Conservation (phyloP, 257 asterid genomes). For the Ajuga chamaepitys region DNA sequence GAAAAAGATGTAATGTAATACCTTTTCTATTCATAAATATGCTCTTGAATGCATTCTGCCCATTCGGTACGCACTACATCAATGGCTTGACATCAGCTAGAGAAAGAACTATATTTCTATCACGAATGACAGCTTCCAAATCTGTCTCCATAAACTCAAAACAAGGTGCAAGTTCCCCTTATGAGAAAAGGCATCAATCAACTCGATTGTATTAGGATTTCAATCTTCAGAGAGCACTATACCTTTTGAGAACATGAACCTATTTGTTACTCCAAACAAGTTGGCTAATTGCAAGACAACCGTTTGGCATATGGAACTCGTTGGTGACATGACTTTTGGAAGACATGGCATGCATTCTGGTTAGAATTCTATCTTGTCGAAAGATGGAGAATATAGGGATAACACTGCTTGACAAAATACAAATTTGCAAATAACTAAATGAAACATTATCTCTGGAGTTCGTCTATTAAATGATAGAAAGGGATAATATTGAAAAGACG, state of each 20-base stretch:
- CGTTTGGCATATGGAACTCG: constrained; percentile 46
- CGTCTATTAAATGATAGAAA: neutral
- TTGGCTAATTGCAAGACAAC: constrained; percentile 47
- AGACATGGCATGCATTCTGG: constrained; percentile 84
- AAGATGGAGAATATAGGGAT: constrained; percentile 39
- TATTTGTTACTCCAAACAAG: constrained; percentile 51
- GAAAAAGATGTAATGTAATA: no score
- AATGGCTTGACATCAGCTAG: no score
- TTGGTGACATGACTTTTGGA: constrained; percentile 59
- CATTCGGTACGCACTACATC: no score
- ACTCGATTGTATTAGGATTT: no score
- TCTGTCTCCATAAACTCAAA: no score
- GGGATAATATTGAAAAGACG: no score
- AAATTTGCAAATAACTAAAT: constrained; percentile 55
- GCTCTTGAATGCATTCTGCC: no score
- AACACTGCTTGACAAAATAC: constrained; percentile 71
- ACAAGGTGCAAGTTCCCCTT: no score
- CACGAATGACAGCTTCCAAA: no score
- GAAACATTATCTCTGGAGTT: neutral
- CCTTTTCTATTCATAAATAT: no score
- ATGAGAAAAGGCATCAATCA: no score
- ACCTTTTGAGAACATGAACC: constrained; percentile 42
- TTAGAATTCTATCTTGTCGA: constrained; percentile 45
- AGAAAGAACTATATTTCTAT: no score
- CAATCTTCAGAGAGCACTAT: constrained; percentile 20